Percentiles rank a stretch among this genome's conserved stretches.
These are phyloP conservation scores for Fusarium mexicanum DNA, from an alignment of 2,329 filamentous ascomycete species.

Conservation along the genomic window DNA sequence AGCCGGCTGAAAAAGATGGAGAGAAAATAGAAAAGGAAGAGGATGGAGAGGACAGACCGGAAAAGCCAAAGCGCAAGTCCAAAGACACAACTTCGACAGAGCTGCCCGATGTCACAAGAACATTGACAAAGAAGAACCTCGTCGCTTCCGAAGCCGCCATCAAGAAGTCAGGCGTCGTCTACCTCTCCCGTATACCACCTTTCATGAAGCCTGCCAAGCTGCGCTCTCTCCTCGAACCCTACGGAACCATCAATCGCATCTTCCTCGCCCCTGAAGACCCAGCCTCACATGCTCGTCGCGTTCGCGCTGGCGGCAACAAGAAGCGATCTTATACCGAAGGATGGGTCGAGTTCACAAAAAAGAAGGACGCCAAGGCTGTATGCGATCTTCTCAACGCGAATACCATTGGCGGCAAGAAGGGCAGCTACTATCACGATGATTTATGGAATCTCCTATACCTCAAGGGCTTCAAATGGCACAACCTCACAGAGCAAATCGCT, in stretches of 20 bases:
- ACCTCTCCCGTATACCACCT: slow-evolving; percentile 84
- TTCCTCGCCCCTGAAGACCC: slow-evolving; percentile 83
- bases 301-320: slow-evolving; percentile 82
- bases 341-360: slow-evolving; percentile 84
- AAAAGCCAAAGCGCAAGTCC: slow-evolving; percentile 38
- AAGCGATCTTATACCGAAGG: slow-evolving; percentile 84
- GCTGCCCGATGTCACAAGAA: slow-evolving; percentile 61
- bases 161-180: slow-evolving; percentile 81
- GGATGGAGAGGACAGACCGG: slow-evolving; percentile 15
- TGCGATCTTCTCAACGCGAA: slow-evolving; percentile 80
- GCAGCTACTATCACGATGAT: slow-evolving; percentile 84
- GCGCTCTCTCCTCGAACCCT: slow-evolving; percentile 77
- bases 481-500: slow-evolving; percentile 79
- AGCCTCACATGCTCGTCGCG: slow-evolving; percentile 70
- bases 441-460: slow-evolving; percentile 87
- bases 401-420: slow-evolving; percentile 85
- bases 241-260: slow-evolving; percentile 79
- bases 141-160: slow-evolving; percentile 71
- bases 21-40: slow-evolving; percentile 40
- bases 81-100: slow-evolving; percentile 45
- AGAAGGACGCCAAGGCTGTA: slow-evolving; percentile 79
- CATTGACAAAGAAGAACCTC: slow-evolving; percentile 73
- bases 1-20: slow-evolving; percentile 43
- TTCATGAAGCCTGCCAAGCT: slow-evolving; percentile 89
- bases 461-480: slow-evolving; percentile 84